Evolutionary conservation across 2,329 filamentous ascomycete species (phyloP), one percentile per base, ranked within the genome.

Genomic region (Hypoxylon sp.): DNA sequence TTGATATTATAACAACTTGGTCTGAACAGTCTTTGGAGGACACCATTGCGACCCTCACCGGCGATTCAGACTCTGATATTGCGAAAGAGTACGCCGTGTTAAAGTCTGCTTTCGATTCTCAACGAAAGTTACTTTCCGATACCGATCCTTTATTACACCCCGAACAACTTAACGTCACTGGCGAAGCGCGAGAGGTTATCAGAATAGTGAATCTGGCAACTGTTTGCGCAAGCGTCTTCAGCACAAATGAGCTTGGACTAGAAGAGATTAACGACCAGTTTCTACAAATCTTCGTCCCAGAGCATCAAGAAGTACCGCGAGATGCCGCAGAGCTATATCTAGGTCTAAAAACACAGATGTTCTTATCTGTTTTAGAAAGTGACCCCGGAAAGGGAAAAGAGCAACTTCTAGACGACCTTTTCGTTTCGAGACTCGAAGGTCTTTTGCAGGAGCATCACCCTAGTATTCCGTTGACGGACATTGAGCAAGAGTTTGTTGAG

Each of bases 1-100:
- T 69, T 19, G 68, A 69, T 45, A 63, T 70, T 17, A 57, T 70
- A n/a, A 61, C 64, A 35, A 61, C 66, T 9, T 62, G 67, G 51
- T 70, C 66, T 9, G 68, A 70, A 35, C 65, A 69, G 31, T 65
- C 67, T 4, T 34, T 70, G n/a, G 67, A 70, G 43, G 67, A 69
- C 26, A 69, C 67, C 3, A 61, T 69, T n/a, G 63, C 63, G 3
- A 66, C 63, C 3, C 51, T 69, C 4, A 55, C 53, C 21, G 60
- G 61, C 11, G 67, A 69, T 7, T 43, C 51, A 1, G 66, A 69
- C 7, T 65, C 66, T 3, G 64, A 67, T 15, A 64, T 69, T 6
- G 53, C 56, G 5, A 66, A 59, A 37, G 67, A 70, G 51, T 70
- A 70, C 29, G 47, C 35, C 5, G 38, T 59, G 6, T 57, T 70